Evolutionary conservation across 179 eudicot genomes (phyloP).

Genomic region (Nepenthes alata): DNA sequence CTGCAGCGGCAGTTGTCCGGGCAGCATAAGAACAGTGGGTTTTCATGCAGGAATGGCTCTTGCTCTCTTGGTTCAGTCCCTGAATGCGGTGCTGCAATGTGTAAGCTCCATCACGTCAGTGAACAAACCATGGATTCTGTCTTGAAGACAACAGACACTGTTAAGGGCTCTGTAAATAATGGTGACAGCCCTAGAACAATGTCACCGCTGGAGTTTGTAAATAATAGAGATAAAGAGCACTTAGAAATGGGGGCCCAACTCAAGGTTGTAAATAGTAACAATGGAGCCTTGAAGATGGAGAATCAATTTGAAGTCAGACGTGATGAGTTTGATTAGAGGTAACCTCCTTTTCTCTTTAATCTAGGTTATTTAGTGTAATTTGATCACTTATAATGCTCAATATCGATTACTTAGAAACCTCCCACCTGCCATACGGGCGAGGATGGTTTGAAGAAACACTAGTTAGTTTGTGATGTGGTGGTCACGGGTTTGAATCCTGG

Average conservation of each 20-base stretch:
- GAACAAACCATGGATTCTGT: conserved; percentile 27
- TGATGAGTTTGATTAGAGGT: conserved; percentile 43
- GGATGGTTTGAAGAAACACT: too few species aligned
- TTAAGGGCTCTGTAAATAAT: conserved; percentile 46
- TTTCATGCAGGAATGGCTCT: conserved; percentile 14
- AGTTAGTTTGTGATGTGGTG: too few species aligned
- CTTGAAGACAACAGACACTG: conserved; percentile 18
- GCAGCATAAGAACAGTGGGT: conserved; percentile 20
- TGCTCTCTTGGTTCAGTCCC: conserved; percentile 22
- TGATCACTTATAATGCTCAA: too few species aligned
- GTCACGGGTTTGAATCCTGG: too few species aligned
- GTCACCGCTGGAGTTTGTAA: conserved; percentile 42
- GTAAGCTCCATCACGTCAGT: conserved; percentile 16
- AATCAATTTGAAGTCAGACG: conserved; percentile 34
- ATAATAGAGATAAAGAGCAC: conserved; percentile 57
- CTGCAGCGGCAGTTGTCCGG: conserved; percentile 18
- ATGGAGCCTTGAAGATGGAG: conserved; percentile 36
- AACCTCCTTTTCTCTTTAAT: conserved; percentile 1
- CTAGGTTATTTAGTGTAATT: neutral
- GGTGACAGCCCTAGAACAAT: conserved; percentile 29
- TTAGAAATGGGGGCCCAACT: conserved; percentile 23
- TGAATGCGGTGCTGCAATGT: conserved; percentile 16
- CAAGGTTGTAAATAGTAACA: conserved; percentile 51
- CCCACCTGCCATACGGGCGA: too few species aligned
- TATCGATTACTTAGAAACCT: too few species aligned